Conservation (phyloP, 108 stramenopile species). For the Nannochloropsis gaditana region DNA sequence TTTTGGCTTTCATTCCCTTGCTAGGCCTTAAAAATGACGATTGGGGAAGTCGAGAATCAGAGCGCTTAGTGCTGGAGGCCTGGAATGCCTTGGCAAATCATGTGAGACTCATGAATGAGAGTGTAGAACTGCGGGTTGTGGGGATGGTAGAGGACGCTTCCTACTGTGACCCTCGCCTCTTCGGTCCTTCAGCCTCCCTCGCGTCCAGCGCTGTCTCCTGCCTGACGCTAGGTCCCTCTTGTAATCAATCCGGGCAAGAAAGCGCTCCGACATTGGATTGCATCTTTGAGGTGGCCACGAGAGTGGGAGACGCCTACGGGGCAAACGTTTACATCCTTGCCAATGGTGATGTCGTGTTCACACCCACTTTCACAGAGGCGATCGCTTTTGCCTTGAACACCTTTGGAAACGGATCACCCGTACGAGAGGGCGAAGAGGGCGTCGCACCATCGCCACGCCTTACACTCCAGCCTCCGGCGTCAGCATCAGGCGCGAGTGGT, state of each 20-base stretch:
- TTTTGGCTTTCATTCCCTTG: neutral
- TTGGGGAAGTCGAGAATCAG: neutral
- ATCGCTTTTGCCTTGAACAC: neutral
- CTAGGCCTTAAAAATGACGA: neutral
- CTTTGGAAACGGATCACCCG: neutral
- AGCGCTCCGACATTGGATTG: neutral
- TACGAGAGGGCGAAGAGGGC: neutral
- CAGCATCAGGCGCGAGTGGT: neutral
- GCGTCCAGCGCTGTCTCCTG: neutral
- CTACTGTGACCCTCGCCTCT: neutral
- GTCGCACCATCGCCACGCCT: neutral
- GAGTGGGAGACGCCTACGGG: neutral
- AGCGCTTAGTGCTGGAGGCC: neutral
- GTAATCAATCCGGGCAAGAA: neutral
- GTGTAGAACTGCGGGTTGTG: neutral
- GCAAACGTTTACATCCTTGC: neutral
- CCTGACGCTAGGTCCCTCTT: neutral
- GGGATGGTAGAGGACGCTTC: neutral
- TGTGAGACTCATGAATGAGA: neutral
- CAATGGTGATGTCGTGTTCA: neutral
- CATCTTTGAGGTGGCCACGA: neutral
- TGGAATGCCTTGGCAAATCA: neutral
- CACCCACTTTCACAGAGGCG: neutral
- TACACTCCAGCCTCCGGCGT: neutral
- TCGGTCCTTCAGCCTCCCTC: neutral